Conservation (phyloP, 129 eudicot species). For the Lonicera japonica region DNA sequence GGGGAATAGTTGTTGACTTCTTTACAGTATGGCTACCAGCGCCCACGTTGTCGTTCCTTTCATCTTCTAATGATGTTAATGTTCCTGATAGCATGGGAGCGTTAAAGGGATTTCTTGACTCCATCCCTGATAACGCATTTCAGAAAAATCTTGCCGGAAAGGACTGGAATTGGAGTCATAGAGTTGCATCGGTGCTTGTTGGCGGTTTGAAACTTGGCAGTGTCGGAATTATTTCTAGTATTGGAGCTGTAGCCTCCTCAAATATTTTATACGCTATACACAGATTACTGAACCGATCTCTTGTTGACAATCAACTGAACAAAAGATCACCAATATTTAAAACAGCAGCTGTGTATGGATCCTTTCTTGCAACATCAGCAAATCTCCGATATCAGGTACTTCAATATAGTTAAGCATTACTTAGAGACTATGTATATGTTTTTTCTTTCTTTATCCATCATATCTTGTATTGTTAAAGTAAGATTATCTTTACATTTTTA, state of each 20-base stretch:
- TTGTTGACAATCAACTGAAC: conserved; percentile 30
- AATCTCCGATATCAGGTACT: conserved; percentile 96
- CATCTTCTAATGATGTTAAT: conserved; percentile 41
- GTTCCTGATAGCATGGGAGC: conserved; percentile 60
- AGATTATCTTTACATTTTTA: neutral
- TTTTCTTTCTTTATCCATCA: too few species aligned
- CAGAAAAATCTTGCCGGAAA: conserved; percentile 80
- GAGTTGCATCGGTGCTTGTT: conserved; percentile 79
- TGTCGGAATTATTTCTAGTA: conserved; percentile 89
- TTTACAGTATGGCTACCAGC: conserved; percentile 99
- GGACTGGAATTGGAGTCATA: conserved; percentile 75
- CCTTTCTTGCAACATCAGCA: conserved; percentile 94
- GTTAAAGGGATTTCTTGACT: conserved; percentile 71
- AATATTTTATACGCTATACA: conserved; percentile 50
- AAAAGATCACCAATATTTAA: conserved; percentile 87
- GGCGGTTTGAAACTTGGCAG: conserved; percentile 91
- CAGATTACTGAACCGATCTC: conserved; percentile 52
- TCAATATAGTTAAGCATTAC: neutral
- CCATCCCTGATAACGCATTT: conserved; percentile 95
- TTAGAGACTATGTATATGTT: too few species aligned
- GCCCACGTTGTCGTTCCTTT: conserved; percentile 81
- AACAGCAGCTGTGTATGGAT: conserved; percentile 72
- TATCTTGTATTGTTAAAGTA: neutral
- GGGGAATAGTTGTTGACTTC: conserved; percentile 89
- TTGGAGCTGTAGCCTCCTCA: conserved; percentile 92